phyloP scores from a whole-genome alignment of 495 filamentous ascomycete genomes.

The Aspergillus asperescens region DNA sequence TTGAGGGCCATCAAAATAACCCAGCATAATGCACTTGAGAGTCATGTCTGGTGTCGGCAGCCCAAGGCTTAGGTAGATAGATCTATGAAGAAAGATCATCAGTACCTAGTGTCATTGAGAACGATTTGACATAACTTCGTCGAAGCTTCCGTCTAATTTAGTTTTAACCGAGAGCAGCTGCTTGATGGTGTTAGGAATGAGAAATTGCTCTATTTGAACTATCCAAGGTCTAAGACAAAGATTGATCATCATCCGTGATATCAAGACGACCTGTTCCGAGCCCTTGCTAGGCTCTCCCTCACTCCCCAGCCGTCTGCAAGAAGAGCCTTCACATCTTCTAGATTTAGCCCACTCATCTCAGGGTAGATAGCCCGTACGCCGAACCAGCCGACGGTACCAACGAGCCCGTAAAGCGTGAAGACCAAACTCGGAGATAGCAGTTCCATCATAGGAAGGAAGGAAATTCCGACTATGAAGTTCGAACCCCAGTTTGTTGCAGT shows the following conservation, averaged over 20 bases:
- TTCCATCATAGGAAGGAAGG: conserved; percentile 84
- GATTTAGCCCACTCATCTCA: conserved; percentile 72
- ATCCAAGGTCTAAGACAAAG: neutral
- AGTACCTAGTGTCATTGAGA: too few species aligned
- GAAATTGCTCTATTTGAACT: too few species aligned
- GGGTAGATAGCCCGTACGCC: conserved; percentile 71
- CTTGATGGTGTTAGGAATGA: too few species aligned
- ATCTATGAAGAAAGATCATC: too few species aligned
- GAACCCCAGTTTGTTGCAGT: conserved; percentile 86
- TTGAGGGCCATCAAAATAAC: too few species aligned
- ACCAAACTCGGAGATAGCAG: conserved; percentile 67
- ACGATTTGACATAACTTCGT: too few species aligned
- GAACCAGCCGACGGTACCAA: conserved; percentile 64
- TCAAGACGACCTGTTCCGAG: neutral
- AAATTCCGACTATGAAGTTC: conserved; percentile 83
- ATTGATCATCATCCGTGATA: neutral
- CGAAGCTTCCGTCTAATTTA: too few species aligned
- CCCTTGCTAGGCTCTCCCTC: conserved; percentile 17
- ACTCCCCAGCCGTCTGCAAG: conserved; percentile 53
- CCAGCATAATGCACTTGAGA: too few species aligned
- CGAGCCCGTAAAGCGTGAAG: conserved; percentile 66
- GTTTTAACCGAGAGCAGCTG: too few species aligned
- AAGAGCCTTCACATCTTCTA: conserved; percentile 75
- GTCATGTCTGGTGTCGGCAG: too few species aligned
- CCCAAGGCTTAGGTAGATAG: too few species aligned